Base-by-base conservation (phyloP, 192 early-diverging fungal species). In the Coemansia sp. region DNA sequence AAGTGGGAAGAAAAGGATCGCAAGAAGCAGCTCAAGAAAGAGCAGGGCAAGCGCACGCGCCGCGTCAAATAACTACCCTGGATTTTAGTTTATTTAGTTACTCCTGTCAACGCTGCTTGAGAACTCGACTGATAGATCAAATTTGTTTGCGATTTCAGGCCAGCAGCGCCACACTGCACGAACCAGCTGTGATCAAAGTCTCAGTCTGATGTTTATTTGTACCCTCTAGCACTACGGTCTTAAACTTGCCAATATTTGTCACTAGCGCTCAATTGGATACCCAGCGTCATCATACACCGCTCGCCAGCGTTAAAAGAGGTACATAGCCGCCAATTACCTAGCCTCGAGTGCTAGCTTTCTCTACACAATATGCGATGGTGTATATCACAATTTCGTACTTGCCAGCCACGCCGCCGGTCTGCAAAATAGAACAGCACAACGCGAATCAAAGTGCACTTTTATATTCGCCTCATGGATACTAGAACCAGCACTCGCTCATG, bases 1-100 rank as follows among this genome's bases (percentile, higher is more conserved):
- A 94, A 92, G 75, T 89, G 83, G 80, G 92, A 94, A 59, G 93
- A 93, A 80, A 88, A 88, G 75, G 87, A 93, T 56, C 78, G 85
- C 53, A 86, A 87, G 75, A 83, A 83, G 74, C 84, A 88, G 79
- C 62, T 86, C 57, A 91, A 91, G 82, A 88, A 88, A 73, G 73
- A 79, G 58, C 82, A 78, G 65, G 79, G 79, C 75, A 87, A 83
- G 76, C 72, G 79, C 41, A 65, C 77, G 21, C 91, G 90, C 79
- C 82, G 84, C 39, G 83, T 82, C 41, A 70, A 65, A 41, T 82
- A 75, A 32, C 47, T n/a, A 32, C 7, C 32, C 32, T 32, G 32
- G 6, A 32, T 27, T 27, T 27, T 27, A 27, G 25, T 1, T 27
- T 27, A 27, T 32, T 32, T 32, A 32, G 32, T 32, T 32, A 32